Base-by-base conservation (phyloP, 2,329 filamentous ascomycete genomes). In the Lasiodiplodia sp. region DNA sequence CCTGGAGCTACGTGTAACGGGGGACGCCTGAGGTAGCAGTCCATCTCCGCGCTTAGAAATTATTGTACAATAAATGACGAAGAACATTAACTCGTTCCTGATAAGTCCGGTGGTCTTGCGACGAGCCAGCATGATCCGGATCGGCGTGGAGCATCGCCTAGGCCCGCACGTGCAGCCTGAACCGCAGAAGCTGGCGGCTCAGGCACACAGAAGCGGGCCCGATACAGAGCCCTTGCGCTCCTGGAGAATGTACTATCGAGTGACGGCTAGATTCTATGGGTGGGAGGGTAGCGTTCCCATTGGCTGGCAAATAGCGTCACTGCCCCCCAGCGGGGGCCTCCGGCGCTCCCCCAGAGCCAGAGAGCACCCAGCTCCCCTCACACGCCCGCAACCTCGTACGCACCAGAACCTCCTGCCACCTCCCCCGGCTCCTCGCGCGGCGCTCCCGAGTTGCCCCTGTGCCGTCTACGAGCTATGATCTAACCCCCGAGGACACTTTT, bases 311-410 rank as follows among this genome's bases (percentile, higher is more conserved):
- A 47, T 47, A 31, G 44, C 44, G 60, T 38, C 18, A 49, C 58
- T 63, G 58, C 25, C 44, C 58, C 58, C 44, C 40, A 11, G 44
- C 44, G 60, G 60, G 60, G 60, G 44, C n/a, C 44, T 64, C 51
- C 60, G 60, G 47, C 44, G 44, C 18, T 64, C 47, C 60, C 28
- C 28, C 28, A 28, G 28, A 28, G 28, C 60, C 60, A 63, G 58
- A 63, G 40, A 63, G 23, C 47, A 64, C 47, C 31, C 28, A 64
- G 60, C 60, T 64, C 60, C 60, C 60, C 31, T 64, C 60, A 38
- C 58, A 63, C 44, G 25, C 31, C 60, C n/a, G 47, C 28, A 52
- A 53, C 60, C 60, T 64, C 60, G n/a, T n/a, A 25, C 25, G 31
- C 23, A 18, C 31, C 28, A 21, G 31, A 38, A 64, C 28, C 47